Evolutionary conservation across 2,329 filamentous ascomycete species (phyloP).

Genomic region (Paraconiothyrium brasiliense): DNA sequence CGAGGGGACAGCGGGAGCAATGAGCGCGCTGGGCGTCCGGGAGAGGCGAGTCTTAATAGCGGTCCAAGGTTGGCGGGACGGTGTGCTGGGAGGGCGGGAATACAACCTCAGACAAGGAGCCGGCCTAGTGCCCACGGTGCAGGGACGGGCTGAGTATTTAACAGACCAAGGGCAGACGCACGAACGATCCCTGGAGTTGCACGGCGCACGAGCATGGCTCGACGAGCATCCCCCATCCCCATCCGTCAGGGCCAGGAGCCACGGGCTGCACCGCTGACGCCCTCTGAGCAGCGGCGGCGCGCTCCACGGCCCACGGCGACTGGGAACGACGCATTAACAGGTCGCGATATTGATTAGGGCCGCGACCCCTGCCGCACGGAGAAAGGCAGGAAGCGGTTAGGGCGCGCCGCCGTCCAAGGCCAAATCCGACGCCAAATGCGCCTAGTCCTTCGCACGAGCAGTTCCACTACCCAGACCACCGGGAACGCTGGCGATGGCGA

Average conservation of each 20-base stretch:
- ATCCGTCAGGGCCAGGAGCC: not conserved
- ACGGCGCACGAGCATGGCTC: constrained; percentile 21
- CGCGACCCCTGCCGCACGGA: constrained; percentile 8
- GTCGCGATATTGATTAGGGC: constrained; percentile 23
- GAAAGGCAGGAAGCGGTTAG: constrained; percentile 1
- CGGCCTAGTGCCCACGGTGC: constrained; percentile 19
- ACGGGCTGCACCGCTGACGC: not conserved
- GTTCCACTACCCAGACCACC: constrained; percentile 35
- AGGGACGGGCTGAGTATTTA: constrained; percentile 39
- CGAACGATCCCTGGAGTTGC: constrained; percentile 20
- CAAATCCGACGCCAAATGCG: constrained; percentile 17
- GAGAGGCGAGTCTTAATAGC: constrained; percentile 30
- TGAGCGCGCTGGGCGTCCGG: constrained; percentile 21
- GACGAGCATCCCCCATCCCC: constrained; percentile 17
- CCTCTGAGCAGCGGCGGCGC: constrained; percentile 5
- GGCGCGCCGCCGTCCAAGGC: not conserved
- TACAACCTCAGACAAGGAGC: constrained; percentile 24
- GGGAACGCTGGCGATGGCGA: constrained; percentile 23
- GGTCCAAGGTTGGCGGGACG: constrained; percentile 23
- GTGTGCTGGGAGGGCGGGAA: constrained; percentile 27
- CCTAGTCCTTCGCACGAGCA: constrained; percentile 13
- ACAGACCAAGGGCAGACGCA: constrained; percentile 21
- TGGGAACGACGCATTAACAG: constrained; percentile 25
- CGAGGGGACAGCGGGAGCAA: constrained; percentile 14
- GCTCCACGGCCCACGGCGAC: constrained; percentile 8